Percentiles rank a stretch among this genome's conserved stretches.
Evolutionary conservation across 2,329 filamentous ascomycete genomes (phyloP).

Genomic region (Apiospora sp.): DNA sequence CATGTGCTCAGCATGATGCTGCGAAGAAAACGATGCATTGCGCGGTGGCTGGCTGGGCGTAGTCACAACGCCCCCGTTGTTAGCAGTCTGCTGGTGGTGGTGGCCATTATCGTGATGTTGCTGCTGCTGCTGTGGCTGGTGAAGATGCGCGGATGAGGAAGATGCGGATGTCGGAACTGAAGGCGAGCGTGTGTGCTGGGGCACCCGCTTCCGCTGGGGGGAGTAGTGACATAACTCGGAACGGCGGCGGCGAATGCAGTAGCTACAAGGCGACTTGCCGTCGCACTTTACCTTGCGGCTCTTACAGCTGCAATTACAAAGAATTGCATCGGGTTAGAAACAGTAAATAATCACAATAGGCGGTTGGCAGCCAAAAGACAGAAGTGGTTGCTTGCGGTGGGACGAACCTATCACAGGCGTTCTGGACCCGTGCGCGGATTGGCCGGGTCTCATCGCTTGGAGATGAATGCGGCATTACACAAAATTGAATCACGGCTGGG

Average conservation of each 20-base stretch:
- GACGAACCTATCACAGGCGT: slow-evolving; percentile 26
- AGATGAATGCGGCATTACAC: slow-evolving; percentile 15
- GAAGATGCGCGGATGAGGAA: background rate
- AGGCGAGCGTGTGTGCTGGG: background rate
- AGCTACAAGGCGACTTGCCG: slow-evolving; percentile 55
- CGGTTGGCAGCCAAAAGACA: background rate
- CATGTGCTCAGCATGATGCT: background rate
- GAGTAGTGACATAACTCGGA: slow-evolving; percentile 54
- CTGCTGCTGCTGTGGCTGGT: background rate
- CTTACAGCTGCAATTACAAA: slow-evolving; percentile 48
- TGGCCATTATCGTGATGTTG: background rate
- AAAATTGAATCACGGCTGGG: background rate
- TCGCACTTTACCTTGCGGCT: slow-evolving; percentile 60
- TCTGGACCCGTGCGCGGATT: slow-evolving; percentile 23
- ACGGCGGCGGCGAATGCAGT: slow-evolving; percentile 52
- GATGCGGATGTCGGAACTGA: slow-evolving; percentile 20
- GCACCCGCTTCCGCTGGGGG: slow-evolving; percentile 48
- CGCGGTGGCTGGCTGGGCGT: background rate
- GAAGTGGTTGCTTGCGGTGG: background rate
- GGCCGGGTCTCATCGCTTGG: slow-evolving; percentile 18
- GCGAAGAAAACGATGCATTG: background rate
- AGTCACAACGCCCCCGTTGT: background rate
- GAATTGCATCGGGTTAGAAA: background rate
- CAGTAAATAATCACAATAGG: background rate
- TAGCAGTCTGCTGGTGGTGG: background rate